These are phyloP conservation scores for Yamadazyma friedrichii DNA, from an alignment of 1,139 yeast species.

Conservation along the genomic window DNA sequence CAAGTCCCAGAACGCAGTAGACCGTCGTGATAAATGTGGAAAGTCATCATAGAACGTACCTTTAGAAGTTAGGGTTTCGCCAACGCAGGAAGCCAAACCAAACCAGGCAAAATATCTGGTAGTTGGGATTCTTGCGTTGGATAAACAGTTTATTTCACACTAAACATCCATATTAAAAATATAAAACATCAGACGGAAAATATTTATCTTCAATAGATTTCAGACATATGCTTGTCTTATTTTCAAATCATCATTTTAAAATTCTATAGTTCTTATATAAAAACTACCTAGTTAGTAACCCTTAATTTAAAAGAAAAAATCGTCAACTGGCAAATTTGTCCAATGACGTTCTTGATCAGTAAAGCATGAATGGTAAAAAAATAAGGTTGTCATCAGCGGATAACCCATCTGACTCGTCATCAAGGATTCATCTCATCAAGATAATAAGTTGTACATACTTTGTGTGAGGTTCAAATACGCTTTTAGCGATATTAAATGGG, in stretches of 20 bases:
- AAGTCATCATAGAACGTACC: constrained; percentile 77
- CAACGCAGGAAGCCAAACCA: too few relatives aligned
- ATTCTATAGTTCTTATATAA: constrained; percentile 16
- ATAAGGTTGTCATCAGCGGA: constrained; percentile 86
- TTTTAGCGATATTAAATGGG: too few relatives aligned
- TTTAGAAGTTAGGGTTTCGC: neutral
- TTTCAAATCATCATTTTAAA: constrained; percentile 68
- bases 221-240: constrained; percentile 99
- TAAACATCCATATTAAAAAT: constrained; percentile 14
- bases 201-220: constrained; percentile 55
- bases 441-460: constrained; percentile 19
- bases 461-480: constrained; percentile 3
- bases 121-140: too few relatives aligned
- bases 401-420: constrained; percentile 99
- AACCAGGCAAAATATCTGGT: too few relatives aligned
- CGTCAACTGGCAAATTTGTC: too few relatives aligned
- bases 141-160: constrained; percentile 2
- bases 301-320: neutral
- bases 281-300: constrained; percentile 20
- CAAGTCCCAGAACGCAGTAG: constrained; percentile 87
- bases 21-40: constrained; percentile 98
- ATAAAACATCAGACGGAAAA: constrained; percentile 61
- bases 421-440: constrained; percentile 70
- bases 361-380: constrained; percentile 95
- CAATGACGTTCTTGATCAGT: constrained; percentile 49